A percentile compares a stretch with the other conserved stretches of the same genome.
These are phyloP conservation scores for Eucalyptus erythrocorys DNA, from an alignment of 345 rosid genomes.

Conservation along the genomic window DNA sequence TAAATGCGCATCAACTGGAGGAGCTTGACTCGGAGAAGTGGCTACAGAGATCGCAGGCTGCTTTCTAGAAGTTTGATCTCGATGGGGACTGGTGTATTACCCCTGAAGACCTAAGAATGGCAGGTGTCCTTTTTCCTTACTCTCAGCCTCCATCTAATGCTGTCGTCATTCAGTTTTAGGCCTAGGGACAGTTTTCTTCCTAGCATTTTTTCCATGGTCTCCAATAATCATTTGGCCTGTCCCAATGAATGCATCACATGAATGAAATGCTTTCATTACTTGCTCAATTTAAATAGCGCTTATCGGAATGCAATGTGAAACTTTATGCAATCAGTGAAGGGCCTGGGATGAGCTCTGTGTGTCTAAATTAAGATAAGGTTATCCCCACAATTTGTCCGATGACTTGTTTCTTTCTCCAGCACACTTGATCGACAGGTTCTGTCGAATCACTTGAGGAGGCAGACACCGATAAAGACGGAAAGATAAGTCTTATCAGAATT, in stretches of 20 bases:
- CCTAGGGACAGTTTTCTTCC: neutral
- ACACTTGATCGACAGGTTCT: constrained; percentile 27
- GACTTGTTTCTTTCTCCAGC: neutral
- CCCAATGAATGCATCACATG: neutral
- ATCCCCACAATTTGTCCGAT: neutral
- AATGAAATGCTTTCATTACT: neutral
- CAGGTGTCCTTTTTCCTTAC: neutral
- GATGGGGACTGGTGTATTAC: constrained; percentile 25
- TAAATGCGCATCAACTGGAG: constrained; percentile 33
- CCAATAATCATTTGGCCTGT: neutral
- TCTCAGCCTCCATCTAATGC: neutral
- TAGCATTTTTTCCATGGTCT: neutral
- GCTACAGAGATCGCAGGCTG: constrained; percentile 22
- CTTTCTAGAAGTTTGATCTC: constrained; percentile 30
- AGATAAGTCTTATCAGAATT: constrained; percentile 27
- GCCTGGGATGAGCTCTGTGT: neutral
- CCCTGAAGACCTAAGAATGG: constrained; percentile 37
- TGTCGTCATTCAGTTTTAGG: neutral
- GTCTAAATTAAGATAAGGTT: neutral
- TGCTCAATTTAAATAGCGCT: neutral
- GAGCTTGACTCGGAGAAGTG: constrained; percentile 34
- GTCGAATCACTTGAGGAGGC: constrained; percentile 38
- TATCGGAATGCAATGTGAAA: neutral
- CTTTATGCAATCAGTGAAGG: neutral
- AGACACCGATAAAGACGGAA: constrained; percentile 31